phyloP scores from a whole-genome alignment of 2,329 filamentous ascomycete genomes.

The Hypoxylon sp. region DNA sequence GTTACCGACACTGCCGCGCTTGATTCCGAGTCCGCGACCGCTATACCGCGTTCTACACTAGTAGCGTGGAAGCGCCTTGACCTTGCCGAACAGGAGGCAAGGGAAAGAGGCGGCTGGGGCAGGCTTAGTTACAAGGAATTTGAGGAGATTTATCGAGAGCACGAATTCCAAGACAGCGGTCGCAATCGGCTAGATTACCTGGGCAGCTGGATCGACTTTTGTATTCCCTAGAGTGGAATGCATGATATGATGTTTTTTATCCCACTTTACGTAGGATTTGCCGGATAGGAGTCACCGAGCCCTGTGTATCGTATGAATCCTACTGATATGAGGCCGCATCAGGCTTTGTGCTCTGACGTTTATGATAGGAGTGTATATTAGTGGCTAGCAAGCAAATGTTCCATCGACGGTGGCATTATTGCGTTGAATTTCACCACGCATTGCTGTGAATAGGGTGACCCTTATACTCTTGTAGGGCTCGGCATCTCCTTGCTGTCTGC shows the following conservation, averaged over 20 bases:
- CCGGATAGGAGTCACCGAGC: not conserved
- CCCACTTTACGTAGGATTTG: not conserved
- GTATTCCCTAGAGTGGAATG: constrained; percentile 64
- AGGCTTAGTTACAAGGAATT: constrained; percentile 85
- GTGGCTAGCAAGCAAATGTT: not conserved
- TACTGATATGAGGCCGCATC: not conserved
- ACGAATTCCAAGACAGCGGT: constrained; percentile 70
- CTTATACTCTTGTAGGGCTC: no score
- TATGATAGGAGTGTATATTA: constrained; percentile 3
- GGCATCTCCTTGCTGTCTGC: not conserved
- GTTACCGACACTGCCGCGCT: constrained; percentile 23
- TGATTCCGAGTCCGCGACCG: constrained; percentile 47
- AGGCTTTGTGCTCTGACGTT: not conserved
- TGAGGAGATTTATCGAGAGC: constrained; percentile 71
- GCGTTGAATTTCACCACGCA: not conserved
- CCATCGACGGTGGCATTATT: not conserved
- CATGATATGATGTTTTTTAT: not conserved
- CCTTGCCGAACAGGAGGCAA: constrained; percentile 75
- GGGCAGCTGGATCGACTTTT: constrained; percentile 90
- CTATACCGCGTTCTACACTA: constrained; percentile 55
- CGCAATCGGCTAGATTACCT: constrained; percentile 81
- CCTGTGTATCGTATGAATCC: not conserved
- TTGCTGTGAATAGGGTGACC: not conserved
- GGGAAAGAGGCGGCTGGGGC: constrained; percentile 81
- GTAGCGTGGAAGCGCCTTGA: constrained; percentile 69